Conservation (phyloP, 2,329 filamentous ascomycete species). For the Fusarium ambrosium region DNA sequence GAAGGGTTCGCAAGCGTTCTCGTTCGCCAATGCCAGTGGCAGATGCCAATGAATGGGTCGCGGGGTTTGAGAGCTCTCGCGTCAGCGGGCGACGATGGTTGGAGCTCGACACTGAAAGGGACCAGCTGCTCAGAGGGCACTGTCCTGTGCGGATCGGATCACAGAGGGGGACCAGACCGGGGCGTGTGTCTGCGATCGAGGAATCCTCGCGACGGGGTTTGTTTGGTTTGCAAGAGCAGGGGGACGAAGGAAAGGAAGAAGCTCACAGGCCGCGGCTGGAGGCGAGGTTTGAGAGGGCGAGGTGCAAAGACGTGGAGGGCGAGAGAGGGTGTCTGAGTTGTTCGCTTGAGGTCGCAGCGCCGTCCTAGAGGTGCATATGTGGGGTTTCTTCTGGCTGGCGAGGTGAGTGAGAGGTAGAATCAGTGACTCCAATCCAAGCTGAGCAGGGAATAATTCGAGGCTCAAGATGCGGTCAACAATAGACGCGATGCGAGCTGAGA, state of each 20-base stretch:
- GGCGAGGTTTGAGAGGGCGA: slow-evolving; percentile 27
- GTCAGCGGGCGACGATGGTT: slow-evolving; percentile 36
- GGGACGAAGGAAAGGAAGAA: slow-evolving; percentile 14
- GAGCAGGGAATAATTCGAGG: slow-evolving; percentile 32
- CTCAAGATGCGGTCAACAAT: slow-evolving; percentile 27
- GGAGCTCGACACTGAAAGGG: background rate
- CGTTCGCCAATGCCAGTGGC: slow-evolving; percentile 46
- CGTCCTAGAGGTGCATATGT: slow-evolving; percentile 46
- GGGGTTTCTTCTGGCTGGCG: slow-evolving; percentile 56
- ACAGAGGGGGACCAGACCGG: slow-evolving; percentile 19
- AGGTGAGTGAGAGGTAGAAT: slow-evolving; percentile 19
- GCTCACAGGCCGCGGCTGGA: slow-evolving; percentile 18
- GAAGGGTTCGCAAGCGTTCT: slow-evolving; percentile 40
- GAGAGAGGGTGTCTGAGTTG: slow-evolving; percentile 51
- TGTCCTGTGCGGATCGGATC: slow-evolving; percentile 1
- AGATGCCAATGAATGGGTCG: slow-evolving; percentile 28
- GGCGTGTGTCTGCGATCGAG: slow-evolving; percentile 29
- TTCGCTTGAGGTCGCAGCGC: slow-evolving; percentile 47
- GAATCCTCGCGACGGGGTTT: slow-evolving; percentile 26
- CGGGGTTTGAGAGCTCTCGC: slow-evolving; percentile 44
- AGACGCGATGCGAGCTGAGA: slow-evolving; percentile 12
- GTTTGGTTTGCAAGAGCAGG: slow-evolving; percentile 20
- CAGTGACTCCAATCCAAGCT: slow-evolving; percentile 17
- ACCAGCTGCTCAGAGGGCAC: slow-evolving; percentile 1
- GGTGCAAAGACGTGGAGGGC: slow-evolving; percentile 29